Conservation (phyloP, 164 flowering plant species). For the Annona squamosa region DNA sequence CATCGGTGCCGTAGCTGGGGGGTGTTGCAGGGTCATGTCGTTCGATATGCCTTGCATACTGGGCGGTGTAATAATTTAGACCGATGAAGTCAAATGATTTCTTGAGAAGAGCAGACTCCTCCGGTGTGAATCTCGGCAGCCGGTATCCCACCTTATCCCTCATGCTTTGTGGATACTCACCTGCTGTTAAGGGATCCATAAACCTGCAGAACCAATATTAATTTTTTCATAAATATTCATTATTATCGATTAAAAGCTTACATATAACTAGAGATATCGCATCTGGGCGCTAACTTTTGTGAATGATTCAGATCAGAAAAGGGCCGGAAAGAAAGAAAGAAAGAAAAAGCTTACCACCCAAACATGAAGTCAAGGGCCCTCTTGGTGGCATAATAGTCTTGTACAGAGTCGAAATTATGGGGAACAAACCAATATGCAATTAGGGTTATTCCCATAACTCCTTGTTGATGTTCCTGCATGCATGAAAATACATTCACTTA, state of each 20-base stretch:
- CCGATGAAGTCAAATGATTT: constrained; percentile 37
- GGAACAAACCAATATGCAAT: constrained; percentile 43
- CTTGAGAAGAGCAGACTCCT: constrained; percentile 25
- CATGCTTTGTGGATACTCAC: constrained; percentile 51
- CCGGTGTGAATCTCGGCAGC: constrained; percentile 43
- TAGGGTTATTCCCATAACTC: constrained; percentile 53
- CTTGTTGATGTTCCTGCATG: constrained; percentile 46
- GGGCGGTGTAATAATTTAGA: constrained; percentile 35
- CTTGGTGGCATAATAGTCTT: constrained; percentile 33
- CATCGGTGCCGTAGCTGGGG: constrained; percentile 18
- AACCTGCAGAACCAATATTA: constrained; percentile 29
- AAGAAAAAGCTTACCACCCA: constrained; percentile 20
- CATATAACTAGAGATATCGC: background rate
- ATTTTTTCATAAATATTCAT: background rate
- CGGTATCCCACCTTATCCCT: constrained; percentile 25
- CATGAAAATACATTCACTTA: too few species aligned
- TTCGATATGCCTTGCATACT: constrained; percentile 24
- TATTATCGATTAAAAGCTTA: background rate
- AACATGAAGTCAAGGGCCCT: constrained; percentile 49
- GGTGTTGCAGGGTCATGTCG: background rate
- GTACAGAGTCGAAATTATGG: constrained; percentile 2
- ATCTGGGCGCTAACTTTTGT: background rate
- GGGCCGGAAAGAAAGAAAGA: background rate
- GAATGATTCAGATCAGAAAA: background rate
- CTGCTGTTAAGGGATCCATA: constrained; percentile 37